These are phyloP conservation scores for Aristolochia californica DNA, from an alignment of 164 flowering plant genomes.

Conservation along the genomic window DNA sequence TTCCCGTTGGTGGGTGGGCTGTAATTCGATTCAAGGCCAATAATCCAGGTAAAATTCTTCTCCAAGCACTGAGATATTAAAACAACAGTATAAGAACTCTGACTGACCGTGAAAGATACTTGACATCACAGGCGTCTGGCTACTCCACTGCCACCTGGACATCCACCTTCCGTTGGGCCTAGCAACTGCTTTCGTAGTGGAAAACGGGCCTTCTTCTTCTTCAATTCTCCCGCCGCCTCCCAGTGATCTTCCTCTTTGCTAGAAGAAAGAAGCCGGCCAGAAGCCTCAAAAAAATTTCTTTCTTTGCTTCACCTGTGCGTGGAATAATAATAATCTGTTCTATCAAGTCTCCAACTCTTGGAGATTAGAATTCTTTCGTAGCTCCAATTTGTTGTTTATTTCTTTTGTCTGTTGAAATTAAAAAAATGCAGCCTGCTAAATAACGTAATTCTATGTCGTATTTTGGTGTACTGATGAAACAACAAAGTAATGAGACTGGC, in stretches of 20 bases:
- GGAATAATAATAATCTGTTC: too few species aligned
- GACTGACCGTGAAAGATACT: neutral
- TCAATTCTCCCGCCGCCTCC: conserved; percentile 67
- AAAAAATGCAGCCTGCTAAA: too few species aligned
- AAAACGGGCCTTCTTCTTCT: conserved; percentile 49
- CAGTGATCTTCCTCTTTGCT: conserved; percentile 20
- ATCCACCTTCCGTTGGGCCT: conserved; percentile 63
- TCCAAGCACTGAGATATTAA: neutral
- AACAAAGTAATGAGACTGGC: too few species aligned
- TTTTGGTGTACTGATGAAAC: too few species aligned
- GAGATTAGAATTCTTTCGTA: too few species aligned
- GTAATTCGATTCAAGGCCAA: conserved; percentile 60
- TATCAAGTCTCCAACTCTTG: too few species aligned
- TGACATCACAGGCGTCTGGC: conserved; percentile 51
- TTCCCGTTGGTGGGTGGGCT: conserved; percentile 85
- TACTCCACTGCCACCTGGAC: conserved; percentile 75
- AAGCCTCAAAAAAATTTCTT: too few species aligned
- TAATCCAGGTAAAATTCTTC: conserved; percentile 43
- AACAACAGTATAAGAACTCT: neutral
- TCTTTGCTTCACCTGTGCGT: too few species aligned
- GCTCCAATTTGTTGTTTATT: too few species aligned
- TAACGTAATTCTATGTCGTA: too few species aligned
- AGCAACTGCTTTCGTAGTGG: conserved; percentile 43
- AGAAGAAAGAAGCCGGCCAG: neutral
- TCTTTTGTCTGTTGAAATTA: too few species aligned